These are phyloP conservation scores for Lachancea fermentati DNA, from an alignment of 805 yeast genomes.

Conservation along the genomic window DNA sequence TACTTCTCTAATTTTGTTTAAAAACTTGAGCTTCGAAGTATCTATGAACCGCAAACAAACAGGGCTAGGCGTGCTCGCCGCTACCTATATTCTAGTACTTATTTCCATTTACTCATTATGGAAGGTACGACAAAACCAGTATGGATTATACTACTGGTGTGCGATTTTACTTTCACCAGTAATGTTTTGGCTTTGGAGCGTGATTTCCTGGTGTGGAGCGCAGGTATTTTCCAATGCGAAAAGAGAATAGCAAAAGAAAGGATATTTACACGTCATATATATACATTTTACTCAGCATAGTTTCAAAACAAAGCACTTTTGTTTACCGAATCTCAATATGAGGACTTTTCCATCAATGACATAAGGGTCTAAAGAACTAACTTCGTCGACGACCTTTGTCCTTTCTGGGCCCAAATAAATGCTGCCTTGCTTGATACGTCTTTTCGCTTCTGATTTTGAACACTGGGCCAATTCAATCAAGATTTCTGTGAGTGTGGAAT, in stretches of 20 bases:
- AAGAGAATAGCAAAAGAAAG: constrained; percentile 6
- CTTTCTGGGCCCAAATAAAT: constrained; percentile 63
- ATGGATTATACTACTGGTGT: constrained; percentile 25
- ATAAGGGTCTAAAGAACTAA: constrained; percentile 44
- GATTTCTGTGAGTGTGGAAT: constrained; percentile 42
- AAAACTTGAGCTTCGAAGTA: no score
- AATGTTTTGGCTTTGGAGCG: constrained; percentile 31
- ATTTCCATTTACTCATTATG: constrained; percentile 12
- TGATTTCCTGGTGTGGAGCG: constrained; percentile 31
- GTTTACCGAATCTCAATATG: constrained; percentile 71
- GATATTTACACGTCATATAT: constrained; percentile 2
- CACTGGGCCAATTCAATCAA: constrained; percentile 44
- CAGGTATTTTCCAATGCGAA: constrained; percentile 30
- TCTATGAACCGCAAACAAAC: constrained; percentile 5
- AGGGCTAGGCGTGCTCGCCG: constrained; percentile 1
- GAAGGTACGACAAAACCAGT: constrained; percentile 10
- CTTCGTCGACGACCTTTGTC: constrained; percentile 47
- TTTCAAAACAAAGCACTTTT: constrained; percentile 53
- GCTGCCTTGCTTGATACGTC: constrained; percentile 64
- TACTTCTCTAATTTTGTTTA: no score
- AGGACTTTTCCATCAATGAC: constrained; percentile 57
- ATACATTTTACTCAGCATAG: constrained; percentile 8
- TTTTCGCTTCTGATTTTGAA: constrained; percentile 52
- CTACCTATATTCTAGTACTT: constrained; percentile 17
- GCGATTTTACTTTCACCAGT: constrained; percentile 26